Conservation (phyloP, 176 grass and related monocot species). For the Cenchrus fungigraminus region DNA sequence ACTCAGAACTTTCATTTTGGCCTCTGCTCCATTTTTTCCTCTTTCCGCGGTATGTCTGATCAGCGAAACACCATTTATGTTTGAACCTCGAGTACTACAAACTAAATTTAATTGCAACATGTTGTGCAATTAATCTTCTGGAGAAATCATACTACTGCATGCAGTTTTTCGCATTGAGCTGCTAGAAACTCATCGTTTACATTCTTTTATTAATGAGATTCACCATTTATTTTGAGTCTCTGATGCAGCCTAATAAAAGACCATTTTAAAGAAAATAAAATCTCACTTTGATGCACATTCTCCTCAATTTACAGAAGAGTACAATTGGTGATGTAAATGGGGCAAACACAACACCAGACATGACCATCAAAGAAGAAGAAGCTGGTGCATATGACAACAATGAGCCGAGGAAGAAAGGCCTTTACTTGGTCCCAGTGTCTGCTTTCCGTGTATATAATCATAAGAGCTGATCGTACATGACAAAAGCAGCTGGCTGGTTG, state of each 20-base stretch:
- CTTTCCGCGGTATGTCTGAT: not conserved
- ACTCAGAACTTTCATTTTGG: no score
- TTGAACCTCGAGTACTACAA: not conserved
- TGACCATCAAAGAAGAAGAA: not conserved
- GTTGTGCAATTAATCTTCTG: not conserved
- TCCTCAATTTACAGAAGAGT: conserved; percentile 24
- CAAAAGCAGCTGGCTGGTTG: conserved; percentile 6
- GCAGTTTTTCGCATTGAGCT: not conserved
- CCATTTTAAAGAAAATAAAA: not conserved
- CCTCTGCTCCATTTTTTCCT: not conserved
- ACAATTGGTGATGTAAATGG: not conserved
- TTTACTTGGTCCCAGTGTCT: conserved; percentile 34
- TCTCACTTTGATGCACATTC: not conserved
- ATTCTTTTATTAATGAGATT: not conserved
- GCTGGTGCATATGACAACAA: conserved; percentile 16
- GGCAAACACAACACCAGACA: conserved; percentile 11
- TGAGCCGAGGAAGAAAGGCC: conserved; percentile 40
- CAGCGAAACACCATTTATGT: not conserved
- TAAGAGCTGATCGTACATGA: no score
- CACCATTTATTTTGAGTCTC: not conserved
- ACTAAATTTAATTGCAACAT: not conserved
- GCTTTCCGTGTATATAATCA: not conserved
- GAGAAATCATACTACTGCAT: not conserved
- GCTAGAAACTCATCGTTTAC: not conserved
- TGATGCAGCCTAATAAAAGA: not conserved